A percentile compares a stretch with the other conserved stretches of the same genome.
Conservation (phyloP, 2,329 filamentous ascomycete species). For the Alternaria solani region DNA sequence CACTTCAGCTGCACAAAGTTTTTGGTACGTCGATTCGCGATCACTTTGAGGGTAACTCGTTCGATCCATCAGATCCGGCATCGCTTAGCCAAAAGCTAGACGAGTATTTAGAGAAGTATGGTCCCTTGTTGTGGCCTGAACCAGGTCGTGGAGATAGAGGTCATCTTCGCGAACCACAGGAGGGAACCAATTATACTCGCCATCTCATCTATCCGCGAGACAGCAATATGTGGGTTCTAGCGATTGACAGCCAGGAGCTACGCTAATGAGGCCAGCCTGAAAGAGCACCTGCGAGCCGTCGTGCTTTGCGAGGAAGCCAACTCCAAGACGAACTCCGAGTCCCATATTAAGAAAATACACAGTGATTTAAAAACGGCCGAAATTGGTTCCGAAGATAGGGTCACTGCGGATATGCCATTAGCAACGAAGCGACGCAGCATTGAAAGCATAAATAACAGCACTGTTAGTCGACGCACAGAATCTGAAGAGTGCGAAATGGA, state of each 20-base stretch:
- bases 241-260: not conserved
- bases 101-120: constrained; percentile 13
- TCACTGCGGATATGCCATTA: not conserved
- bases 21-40: constrained; percentile 18
- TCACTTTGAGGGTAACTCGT: not conserved
- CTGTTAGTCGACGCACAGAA: not conserved
- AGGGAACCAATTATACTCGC: constrained; percentile 11
- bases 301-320: not conserved
- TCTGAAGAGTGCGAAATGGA: not conserved
- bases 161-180: constrained; percentile 18
- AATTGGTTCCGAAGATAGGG: not conserved
- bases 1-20: constrained; percentile 14
- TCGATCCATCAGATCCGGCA: constrained; percentile 15
- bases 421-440: not conserved
- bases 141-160: constrained; percentile 11
- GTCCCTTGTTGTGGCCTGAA: constrained; percentile 25
- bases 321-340: not conserved
- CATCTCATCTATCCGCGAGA: constrained; percentile 26
- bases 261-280: constrained; percentile 8
- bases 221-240: constrained; percentile 6
- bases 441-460: not conserved
- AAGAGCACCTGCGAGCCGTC: constrained; percentile 10
- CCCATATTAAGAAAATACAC: too few relatives aligned
- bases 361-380: too few relatives aligned
- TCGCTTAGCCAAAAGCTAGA: constrained; percentile 25